Base-by-base conservation (phyloP, 345 rosid species). In the Camelina neglecta region DNA sequence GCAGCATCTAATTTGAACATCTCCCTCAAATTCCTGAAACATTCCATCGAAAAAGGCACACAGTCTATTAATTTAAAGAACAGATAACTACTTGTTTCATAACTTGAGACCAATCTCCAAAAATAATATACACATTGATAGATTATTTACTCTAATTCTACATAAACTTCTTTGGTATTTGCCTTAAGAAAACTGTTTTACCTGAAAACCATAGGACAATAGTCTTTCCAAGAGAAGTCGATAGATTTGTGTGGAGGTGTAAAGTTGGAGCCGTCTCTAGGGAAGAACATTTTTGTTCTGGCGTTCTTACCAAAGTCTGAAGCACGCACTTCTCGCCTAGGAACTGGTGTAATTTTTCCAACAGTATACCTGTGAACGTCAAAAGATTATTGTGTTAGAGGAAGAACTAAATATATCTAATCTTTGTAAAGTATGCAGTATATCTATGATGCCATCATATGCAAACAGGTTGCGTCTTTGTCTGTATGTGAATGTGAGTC, bases 181-280 rank as follows among this genome's bases (percentile, higher is more conserved):
- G 35, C 59, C 24, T 23, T 50, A 62, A 60, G 69, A 45, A 70
- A 71, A 18, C 23, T 59, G 77, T 21, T 2, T 26, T 85, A 94
- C 98, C 98, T 92, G 86, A 94, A 94, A 79, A 92, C 98, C 98
- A 92, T 92, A 39, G 98, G 98, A 81, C 98, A 92, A 69, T 92
- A 94, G 78, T 94, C 98, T 78, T 90, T 94, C 98, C 98, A 94
- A 66, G 80, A 79, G 82, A 94, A 94, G 84, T 87, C 92, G 67
- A 90, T 57, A 56, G 98, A 92, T 76, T 84, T 75, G 82, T 94
- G 98, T 0, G 91, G 89, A 71, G 97, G 98, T n/a, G 98, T 94
- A 55, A 90, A 79, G 74, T 85, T 90, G 70, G 95, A 92, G 78
- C 98, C 98, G 67, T 83, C 88, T 76, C 72, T 84, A 55, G 97